A percentile compares a stretch with the other conserved stretches of the same genome.
Conservation (phyloP, 1,139 yeast genomes). For the Hyphopichia pseudoburtonii region DNA sequence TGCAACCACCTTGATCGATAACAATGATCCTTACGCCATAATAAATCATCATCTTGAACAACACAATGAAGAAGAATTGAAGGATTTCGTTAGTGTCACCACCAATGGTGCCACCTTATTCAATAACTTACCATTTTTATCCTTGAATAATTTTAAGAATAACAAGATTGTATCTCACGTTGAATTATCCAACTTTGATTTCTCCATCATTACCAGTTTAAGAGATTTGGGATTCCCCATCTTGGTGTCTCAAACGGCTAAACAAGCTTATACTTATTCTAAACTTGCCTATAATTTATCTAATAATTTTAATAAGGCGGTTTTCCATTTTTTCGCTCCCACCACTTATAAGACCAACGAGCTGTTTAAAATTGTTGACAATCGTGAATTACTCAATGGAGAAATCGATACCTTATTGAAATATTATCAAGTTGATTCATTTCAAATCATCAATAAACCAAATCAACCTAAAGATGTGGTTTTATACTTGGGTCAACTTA, state of each 20-base stretch:
- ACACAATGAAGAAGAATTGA: constrained; percentile 9
- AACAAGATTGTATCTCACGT: constrained; percentile 60
- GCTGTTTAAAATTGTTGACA: constrained; percentile 11
- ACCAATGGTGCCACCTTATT: constrained; percentile 56
- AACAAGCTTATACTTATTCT: constrained; percentile 54
- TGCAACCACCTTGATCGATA: constrained; percentile 37
- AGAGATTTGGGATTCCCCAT: constrained; percentile 68
- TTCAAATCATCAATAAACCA: constrained; percentile 27
- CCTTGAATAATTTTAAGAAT: constrained; percentile 37
- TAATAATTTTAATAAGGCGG: constrained; percentile 48
- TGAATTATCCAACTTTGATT: constrained; percentile 58
- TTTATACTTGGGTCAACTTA: constrained; percentile 61
- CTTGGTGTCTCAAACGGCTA: constrained; percentile 59
- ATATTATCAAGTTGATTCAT: constrained; percentile 24
- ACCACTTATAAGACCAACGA: constrained; percentile 17
- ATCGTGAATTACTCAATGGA: constrained; percentile 17
- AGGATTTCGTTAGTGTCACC: constrained; percentile 47
- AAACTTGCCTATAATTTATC: constrained; percentile 61
- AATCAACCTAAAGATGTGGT: constrained; percentile 48
- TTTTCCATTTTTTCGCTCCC: constrained; percentile 65
- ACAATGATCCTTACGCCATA: constrained; percentile 55
- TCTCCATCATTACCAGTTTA: constrained; percentile 62
- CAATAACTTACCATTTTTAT: constrained; percentile 54
- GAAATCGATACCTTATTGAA: constrained; percentile 25
- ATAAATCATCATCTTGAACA: constrained; percentile 30